Percentiles rank a stretch among this genome's conserved stretches.
These are phyloP conservation scores for Articulospora tetracladia DNA, from an alignment of 495 filamentous ascomycete genomes.

Conservation along the genomic window DNA sequence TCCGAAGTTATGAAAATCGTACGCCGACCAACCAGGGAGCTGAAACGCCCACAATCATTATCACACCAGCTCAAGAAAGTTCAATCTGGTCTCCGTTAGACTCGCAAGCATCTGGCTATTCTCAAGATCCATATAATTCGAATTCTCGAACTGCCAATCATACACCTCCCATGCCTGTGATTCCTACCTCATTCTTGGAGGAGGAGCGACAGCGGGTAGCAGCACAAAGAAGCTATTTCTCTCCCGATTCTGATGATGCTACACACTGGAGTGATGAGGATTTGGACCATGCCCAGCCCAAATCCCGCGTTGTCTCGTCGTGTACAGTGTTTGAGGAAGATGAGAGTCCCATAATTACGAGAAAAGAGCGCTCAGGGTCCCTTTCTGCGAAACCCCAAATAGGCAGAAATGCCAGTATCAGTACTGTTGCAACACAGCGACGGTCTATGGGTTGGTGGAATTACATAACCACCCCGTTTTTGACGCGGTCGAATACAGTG, in stretches of 20 bases:
- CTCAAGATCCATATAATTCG: conserved; percentile 52
- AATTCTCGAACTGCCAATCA: conserved; percentile 50
- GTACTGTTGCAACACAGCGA: conserved; percentile 46
- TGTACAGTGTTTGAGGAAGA: conserved; percentile 60
- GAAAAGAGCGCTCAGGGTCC: conserved; percentile 25
- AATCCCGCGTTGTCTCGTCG: conserved; percentile 33
- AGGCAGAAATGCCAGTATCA: conserved; percentile 19
- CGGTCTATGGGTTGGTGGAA: conserved; percentile 81
- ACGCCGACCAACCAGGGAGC: conserved; percentile 36
- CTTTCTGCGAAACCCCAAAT: conserved; percentile 15
- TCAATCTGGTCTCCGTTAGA: conserved; percentile 59
- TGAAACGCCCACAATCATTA: conserved; percentile 51
- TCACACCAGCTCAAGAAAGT: conserved; percentile 62
- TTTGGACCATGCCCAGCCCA: background rate
- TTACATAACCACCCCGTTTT: conserved; percentile 73
- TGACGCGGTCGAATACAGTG: conserved; percentile 40
- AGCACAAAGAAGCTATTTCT: conserved; percentile 25
- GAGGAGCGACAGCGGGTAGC: conserved; percentile 22
- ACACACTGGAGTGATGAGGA: conserved; percentile 14
- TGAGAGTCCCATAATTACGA: conserved; percentile 28
- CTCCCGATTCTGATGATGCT: conserved; percentile 25
- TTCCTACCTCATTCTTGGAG: conserved; percentile 18
- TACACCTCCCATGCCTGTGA: conserved; percentile 22
- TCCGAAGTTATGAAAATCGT: conserved; percentile 16
- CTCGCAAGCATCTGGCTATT: conserved; percentile 13